Base-by-base conservation (phyloP, 2,329 filamentous ascomycete species). In the Remersonia thermophila region DNA sequence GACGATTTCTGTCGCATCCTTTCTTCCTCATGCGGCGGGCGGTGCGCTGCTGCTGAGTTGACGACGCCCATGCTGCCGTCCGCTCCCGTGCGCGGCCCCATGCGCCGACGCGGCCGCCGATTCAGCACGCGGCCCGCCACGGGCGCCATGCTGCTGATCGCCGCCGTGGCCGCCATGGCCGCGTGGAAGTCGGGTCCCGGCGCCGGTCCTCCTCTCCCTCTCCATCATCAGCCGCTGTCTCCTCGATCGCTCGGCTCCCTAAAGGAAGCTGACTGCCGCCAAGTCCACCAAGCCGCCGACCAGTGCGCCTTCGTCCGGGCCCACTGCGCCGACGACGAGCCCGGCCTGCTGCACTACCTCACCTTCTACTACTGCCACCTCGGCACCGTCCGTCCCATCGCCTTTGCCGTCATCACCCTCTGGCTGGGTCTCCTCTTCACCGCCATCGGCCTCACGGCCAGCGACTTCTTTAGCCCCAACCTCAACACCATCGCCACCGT, bases 401-500 rank as follows among this genome's bases (percentile, higher is more conserved):
- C 83, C n/a, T 93, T 98, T 52, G 55, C 66, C 15, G 63, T 93
- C 29, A 66, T 98, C 31, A 71, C 84, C 12, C 50, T 78, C 41
- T 98, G 91, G 91, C 72, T 95, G 6, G 82, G 75, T 27, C 64
- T 96, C 37, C 74, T 98, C 7, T 98, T 98, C 61, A 89, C 83
- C 48, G 96, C 91, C 11, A 95, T 98, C 46, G 91, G 91, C 41
- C 95, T 98, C 45, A 91, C 91, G 11, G 91, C 91, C 15, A 95
- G 86, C 59, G 91, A 98, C 61, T 98, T 98, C 65, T 91, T 98
- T 61, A 96, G 87, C 60, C 77, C 96, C 61, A 94, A 98, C 54
- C 70, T 98, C 25, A 91, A 83, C 58, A 96, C 91, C 10, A 91
- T 98, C 49, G 80, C 91, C 15, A 80, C 71, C 38, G 76, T 95